Conservation (phyloP, 352 stramenopile species). For the Pythium vanterpoolii region DNA sequence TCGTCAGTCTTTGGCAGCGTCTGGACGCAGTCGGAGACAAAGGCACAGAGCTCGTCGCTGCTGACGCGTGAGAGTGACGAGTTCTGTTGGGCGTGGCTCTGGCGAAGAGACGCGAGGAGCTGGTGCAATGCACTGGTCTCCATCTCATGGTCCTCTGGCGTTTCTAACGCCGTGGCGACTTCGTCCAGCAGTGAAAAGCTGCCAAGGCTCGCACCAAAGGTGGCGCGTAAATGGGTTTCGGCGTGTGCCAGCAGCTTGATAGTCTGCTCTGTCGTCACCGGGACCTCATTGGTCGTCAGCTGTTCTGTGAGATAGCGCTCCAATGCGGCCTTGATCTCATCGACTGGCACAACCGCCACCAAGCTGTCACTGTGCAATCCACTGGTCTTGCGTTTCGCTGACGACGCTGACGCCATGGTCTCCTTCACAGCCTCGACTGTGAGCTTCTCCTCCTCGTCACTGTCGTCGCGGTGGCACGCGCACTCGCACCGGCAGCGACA, state of each 20-base stretch:
- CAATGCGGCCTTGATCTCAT: conserved; percentile 5
- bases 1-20: background rate
- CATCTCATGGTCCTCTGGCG: background rate
- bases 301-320: conserved; percentile 6
- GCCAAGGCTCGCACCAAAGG: conserved; percentile 1
- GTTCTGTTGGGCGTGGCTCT: background rate
- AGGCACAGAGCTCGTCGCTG: conserved; percentile 9
- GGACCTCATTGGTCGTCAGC: background rate
- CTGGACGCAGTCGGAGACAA: conserved; percentile 7
- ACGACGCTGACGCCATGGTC: background rate
- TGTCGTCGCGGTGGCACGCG: conserved; percentile 67
- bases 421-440: conserved; percentile 11
- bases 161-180: conserved; percentile 13
- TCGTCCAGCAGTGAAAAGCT: conserved; percentile 18
- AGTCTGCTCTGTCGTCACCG: background rate
- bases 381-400: conserved; percentile 14
- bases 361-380: conserved; percentile 19
- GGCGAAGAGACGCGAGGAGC: conserved; percentile 5
- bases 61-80: background rate
- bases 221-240: conserved; percentile 13
- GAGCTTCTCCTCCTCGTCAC: conserved; percentile 13
- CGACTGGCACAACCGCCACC: background rate
- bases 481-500: conserved; percentile 58
- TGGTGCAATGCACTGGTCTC: background rate
- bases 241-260: conserved; percentile 15